phyloP scores from a whole-genome alignment of 164 flowering plant species.

The Paratinospora sagittata region DNA sequence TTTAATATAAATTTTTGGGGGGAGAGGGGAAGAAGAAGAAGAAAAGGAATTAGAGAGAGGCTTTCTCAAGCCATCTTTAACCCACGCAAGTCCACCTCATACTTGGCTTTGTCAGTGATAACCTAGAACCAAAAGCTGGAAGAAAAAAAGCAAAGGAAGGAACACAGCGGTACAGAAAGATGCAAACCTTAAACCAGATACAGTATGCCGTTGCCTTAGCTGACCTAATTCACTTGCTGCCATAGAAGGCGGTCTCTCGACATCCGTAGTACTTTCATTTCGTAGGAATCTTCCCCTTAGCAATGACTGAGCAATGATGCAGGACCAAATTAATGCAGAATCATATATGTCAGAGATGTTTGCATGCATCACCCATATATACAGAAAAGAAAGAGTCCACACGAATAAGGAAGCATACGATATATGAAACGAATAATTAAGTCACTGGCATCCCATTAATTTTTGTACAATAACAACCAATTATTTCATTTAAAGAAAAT shows the following conservation, averaged over 20 bases:
- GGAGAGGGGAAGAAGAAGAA: neutral
- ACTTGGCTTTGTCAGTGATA: neutral
- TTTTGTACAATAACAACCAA: neutral
- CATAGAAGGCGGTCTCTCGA: constrained; percentile 51
- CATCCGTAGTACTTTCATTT: constrained; percentile 44
- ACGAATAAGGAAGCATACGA: too few relatives aligned
- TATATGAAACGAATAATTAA: too few relatives aligned
- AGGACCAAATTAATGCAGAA: constrained; percentile 12
- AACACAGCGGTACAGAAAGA: neutral
- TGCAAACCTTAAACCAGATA: constrained; percentile 81
- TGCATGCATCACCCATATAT: too few relatives aligned
- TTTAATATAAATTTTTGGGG: neutral
- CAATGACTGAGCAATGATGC: constrained; percentile 49
- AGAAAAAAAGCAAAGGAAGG: neutral
- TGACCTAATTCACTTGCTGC: constrained; percentile 80
- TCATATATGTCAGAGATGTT: neutral
- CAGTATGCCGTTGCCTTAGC: constrained; percentile 71
- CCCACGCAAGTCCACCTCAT: neutral
- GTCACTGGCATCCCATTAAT: too few relatives aligned
- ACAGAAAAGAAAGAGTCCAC: too few relatives aligned
- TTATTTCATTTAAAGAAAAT: neutral
- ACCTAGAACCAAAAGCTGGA: neutral
- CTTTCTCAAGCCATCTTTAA: neutral
- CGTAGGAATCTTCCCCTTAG: constrained; percentile 81
- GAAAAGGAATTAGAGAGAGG: neutral